Base-by-base conservation (phyloP, 2,329 filamentous ascomycete genomes). In the Blastomyces percursus region DNA sequence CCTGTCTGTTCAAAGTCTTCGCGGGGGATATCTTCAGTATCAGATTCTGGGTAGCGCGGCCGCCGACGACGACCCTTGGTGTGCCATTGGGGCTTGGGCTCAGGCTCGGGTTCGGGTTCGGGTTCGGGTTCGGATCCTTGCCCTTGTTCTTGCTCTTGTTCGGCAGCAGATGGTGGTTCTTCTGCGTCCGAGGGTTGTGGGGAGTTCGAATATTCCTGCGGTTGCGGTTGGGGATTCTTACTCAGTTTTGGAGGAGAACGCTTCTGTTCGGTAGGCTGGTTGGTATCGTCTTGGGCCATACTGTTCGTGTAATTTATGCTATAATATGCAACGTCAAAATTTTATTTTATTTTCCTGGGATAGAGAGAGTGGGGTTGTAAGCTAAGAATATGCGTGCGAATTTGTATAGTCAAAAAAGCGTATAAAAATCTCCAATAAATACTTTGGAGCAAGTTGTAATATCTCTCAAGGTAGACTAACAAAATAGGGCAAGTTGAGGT, bases 1-100 rank as follows among this genome's bases (percentile, higher is more conserved):
- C 74, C 73, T 62, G 66, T 71, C 38, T 76, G 74, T 63, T 81
- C 82, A 62, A 81, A 78, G 66, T 84, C 81, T 68, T 78, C 80
- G 68, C 81, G 79, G 6, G 80, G 74, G 65, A 82, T 75, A 56
- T 79, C 81, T 68, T 85, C 83, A 38, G 77, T 78, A 68, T 84
- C 83, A 66, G 71, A 73, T 62, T 74, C 71, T 67, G 72, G 70
- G 52, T 66, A 67, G 63, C 69, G 67, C 66, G 67, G 67, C 54
- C 77, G 73, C 67, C 73, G 71, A 65, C 73, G 76, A 69, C 76
- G 71, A 64, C 75, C 75, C 62, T 70, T 69, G 62, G 70, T 69
- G 63, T 70, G 62, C 65, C 69, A 68, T 60, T 64, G 63, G 57
- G 61, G 61, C 67, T 80, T 74, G 55, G 73, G 73, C 64, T 81